Evolutionary conservation across 495 filamentous ascomycete species (phyloP), one percentile per base, ranked within the genome.

Genomic region (Cairneyella variabilis): DNA sequence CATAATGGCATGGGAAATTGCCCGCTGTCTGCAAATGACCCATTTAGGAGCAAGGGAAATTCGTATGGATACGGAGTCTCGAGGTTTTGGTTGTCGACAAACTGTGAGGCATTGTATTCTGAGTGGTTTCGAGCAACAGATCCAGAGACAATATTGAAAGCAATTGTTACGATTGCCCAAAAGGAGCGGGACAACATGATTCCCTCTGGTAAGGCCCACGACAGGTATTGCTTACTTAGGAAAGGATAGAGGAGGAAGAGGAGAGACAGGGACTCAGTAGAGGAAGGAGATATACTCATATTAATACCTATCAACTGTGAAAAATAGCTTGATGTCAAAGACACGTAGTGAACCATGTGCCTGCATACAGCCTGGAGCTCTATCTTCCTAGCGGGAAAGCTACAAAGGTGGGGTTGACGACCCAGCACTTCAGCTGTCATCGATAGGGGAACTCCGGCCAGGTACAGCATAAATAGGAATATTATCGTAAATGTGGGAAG

Each of bases 1-100:
- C 85, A 89, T 9, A 54, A 61, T 2, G 76, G 76, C 83, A 89
- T 85, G 22, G 78, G 76, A 56, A 83, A 81, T n/a, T 44, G 53
- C 22, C 49, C 58, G 37, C 32, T 48, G 17, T 57, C 32, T 30
- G 32, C 45, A 2, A 16, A 20, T 3, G 34, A 42, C 14, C 55
- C 59, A 52, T 48, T 55, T 37, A 49, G 51, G 2, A 62, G 47
- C 1, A 48, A 7, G 3, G 59, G 59, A 37, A 58, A 58, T 11
- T 58, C 23, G 25, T 54, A 57, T 12, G 49, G 59, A 47, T 51
- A 61, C 11, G 54, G 54, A 17, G 41, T 39, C 18, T 25, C 28
- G n/a, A 58, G 14, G 10, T 8, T 36, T 45, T 56, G 46, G 21
- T n/a, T 51, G 14, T 56, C 46, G 30, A 51, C 27, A 11, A 56